phyloP scores from a whole-genome alignment of 78 protist species.

The Trichosphaerium sp. region DNA sequence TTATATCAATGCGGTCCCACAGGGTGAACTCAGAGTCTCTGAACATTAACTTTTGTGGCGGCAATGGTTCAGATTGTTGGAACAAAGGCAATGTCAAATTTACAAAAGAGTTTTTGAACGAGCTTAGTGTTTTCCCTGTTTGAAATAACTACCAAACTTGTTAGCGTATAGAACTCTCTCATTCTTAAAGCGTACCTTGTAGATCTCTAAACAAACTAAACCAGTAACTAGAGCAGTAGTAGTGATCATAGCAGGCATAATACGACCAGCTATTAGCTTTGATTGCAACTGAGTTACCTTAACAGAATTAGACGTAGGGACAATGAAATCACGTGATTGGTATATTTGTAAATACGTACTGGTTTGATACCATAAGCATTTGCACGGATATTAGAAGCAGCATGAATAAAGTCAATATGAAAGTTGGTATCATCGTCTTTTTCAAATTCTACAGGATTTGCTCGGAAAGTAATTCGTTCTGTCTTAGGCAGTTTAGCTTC shows the following conservation, averaged over 20 bases:
- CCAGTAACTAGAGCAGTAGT: constrained; percentile 98
- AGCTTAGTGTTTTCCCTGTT: constrained; percentile 62
- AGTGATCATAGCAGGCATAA: constrained; percentile 99
- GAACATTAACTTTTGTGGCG: constrained; percentile 55
- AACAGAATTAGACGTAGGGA: too few relatives aligned
- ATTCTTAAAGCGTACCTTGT: too few relatives aligned
- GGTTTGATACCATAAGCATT: constrained; percentile 79
- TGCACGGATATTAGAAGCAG: constrained; percentile 95
- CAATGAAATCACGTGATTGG: too few relatives aligned
- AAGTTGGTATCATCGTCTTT: constrained; percentile 88
- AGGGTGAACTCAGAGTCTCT: constrained; percentile 58
- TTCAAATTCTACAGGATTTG: constrained; percentile 26
- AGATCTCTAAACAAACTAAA: constrained; percentile 47
- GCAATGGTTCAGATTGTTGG: constrained; percentile 78
- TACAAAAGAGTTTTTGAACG: constrained; percentile 76
- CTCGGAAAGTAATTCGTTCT: constrained; percentile 41
- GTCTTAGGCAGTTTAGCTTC: too few relatives aligned
- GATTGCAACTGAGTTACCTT: constrained; percentile 45
- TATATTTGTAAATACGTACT: constrained; percentile 45
- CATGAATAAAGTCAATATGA: constrained; percentile 97
- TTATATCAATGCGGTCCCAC: constrained; percentile 76
- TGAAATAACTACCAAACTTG: too few relatives aligned
- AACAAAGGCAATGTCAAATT: constrained; percentile 95
- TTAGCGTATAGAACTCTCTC: too few relatives aligned
- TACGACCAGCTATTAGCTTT: constrained; percentile 94